Conservation (phyloP, 108 stramenopile species). For the Skeletonema menzelii region DNA sequence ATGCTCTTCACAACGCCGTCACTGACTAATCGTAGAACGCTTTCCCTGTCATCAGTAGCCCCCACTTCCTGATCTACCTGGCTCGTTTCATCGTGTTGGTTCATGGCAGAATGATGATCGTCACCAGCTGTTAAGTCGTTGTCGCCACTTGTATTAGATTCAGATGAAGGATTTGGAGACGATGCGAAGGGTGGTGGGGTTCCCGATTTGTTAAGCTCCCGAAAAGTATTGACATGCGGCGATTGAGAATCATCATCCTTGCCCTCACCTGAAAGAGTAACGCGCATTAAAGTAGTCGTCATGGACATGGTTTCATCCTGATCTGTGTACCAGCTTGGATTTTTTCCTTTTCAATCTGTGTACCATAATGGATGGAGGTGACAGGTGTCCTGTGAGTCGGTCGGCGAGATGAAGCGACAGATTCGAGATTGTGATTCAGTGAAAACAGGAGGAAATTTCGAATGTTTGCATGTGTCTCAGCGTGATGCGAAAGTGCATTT, state of each 20-base stretch:
- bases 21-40: background rate
- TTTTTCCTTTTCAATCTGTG: background rate
- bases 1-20: background rate
- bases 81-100: background rate
- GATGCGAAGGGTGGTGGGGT: background rate
- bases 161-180: background rate
- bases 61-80: background rate
- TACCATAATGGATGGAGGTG: background rate
- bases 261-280: background rate
- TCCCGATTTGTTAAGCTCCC: background rate
- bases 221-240: constrained; percentile 5
- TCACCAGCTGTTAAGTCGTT: background rate
- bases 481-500: background rate
- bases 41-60: background rate
- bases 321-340: too few species aligned
- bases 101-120: background rate
- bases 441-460: background rate
- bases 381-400: too few species aligned
- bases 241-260: background rate
- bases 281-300: background rate
- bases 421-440: background rate
- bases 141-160: background rate
- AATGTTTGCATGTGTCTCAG: background rate
- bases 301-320: background rate
- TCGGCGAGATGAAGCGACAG: too few species aligned